Base-by-base conservation (phyloP, 495 filamentous ascomycete genomes). In the Xylaria intraflava region DNA sequence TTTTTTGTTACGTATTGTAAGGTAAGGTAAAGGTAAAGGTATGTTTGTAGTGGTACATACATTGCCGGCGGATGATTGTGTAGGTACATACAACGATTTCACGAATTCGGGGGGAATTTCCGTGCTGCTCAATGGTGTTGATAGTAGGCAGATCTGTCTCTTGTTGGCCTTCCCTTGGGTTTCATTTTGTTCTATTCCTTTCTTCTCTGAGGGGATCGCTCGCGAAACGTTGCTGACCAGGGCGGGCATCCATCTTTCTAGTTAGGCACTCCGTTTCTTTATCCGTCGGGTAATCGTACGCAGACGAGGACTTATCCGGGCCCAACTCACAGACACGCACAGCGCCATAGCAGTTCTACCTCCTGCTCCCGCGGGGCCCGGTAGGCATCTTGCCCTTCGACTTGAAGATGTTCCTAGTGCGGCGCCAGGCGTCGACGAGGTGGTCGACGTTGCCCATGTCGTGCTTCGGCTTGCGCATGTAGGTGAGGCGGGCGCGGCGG, bases 401-500 rank as follows among this genome's bases (percentile, higher is more conserved):
- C 14, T 53, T 62, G 41, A 61, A 62, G 12, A 67, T 59, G 39
- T 65, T 67, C 35, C 62, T 47, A 1, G 57, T 53, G 55, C 62
- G 59, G 14, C 62, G 53, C 74, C 74, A 77, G 11, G 61, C 69
- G 23, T 66, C 67, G 39, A 77, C 74, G 33, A 73, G 51, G 41
- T 73, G 65, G 23, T 72, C 63, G 30, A 77, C 64, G 49, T 69
- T 73, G 46, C 70, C 72, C 64, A 73, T 66, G 55, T 74, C 72
- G 55, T 74, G 70, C 67, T 75, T 73, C 20, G 83, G 83, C 71
- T 81, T 79, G 75, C 93, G 80, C 87, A 99, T 85, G 72, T 93
- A 96, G 62, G 86, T 95, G 66, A 97, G 77, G 56, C 89, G 77
- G 19, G 92, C 93, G 64, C 94, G 84, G 65, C 93, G 86, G 51